Percentiles rank a stretch among this genome's conserved stretches.
phyloP scores from a whole-genome alignment of 306 rosid species.

The Cicer arietinum region DNA sequence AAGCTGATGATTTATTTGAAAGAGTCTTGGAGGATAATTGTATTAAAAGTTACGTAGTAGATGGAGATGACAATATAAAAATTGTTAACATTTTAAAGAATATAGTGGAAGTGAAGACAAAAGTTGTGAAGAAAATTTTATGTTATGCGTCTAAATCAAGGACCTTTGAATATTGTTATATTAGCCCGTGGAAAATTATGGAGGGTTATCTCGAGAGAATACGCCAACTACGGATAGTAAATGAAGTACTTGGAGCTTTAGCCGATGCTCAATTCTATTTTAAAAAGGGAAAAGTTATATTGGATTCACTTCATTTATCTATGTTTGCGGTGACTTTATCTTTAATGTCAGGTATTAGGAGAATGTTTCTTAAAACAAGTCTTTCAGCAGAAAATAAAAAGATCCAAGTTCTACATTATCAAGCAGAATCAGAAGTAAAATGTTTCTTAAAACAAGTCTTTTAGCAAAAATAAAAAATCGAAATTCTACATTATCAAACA shows the following conservation, averaged over 20 bases:
- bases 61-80: too few relatives aligned
- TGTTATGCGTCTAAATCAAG: slow-evolving; percentile 56
- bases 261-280: slow-evolving; percentile 70
- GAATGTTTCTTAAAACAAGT: too few relatives aligned
- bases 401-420: too few relatives aligned
- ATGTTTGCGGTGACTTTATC: slow-evolving; percentile 70
- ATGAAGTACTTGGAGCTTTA: slow-evolving; percentile 75
- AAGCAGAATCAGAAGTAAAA: too few relatives aligned
- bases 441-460: too few relatives aligned
- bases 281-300: slow-evolving; percentile 67
- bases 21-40: too few relatives aligned
- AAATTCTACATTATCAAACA: too few relatives aligned
- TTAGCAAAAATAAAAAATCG: too few relatives aligned
- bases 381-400: too few relatives aligned
- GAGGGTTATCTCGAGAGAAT: slow-evolving; percentile 89
- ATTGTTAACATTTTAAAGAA: too few relatives aligned
- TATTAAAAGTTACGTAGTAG: too few relatives aligned
- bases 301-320: slow-evolving; percentile 63
- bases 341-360: slow-evolving; percentile 43
- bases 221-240: slow-evolving; percentile 76
- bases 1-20: too few relatives aligned
- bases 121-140: slow-evolving; percentile 55
- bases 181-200: slow-evolving; percentile 76
- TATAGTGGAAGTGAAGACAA: slow-evolving; percentile 37
- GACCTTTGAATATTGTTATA: slow-evolving; percentile 62